phyloP scores from a whole-genome alignment of 441 rosid genomes.

The Populus hybrid region DNA sequence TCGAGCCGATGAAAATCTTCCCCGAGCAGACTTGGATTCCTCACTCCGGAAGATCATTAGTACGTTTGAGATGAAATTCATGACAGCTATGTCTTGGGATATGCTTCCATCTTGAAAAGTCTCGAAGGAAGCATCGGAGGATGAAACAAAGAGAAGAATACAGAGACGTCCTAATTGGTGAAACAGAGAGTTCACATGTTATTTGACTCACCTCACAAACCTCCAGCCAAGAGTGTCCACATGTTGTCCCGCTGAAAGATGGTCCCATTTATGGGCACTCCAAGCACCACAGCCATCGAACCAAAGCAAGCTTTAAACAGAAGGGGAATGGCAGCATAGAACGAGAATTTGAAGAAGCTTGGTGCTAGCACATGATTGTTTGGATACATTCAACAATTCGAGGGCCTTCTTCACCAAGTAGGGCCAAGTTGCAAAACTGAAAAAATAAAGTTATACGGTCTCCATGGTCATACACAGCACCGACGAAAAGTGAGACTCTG shows the following conservation, averaged over 20 bases:
- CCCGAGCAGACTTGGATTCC: background rate
- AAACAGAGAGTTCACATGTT: conserved; percentile 25
- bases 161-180: conserved; percentile 20
- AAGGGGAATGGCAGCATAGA: conserved; percentile 1
- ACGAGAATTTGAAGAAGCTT: background rate
- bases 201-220: conserved; percentile 15
- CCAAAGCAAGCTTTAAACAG: conserved; percentile 10
- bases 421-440: background rate
- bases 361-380: background rate
- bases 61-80: background rate
- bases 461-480: background rate
- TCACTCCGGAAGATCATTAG: background rate
- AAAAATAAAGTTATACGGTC: background rate
- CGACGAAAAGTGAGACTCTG: background rate
- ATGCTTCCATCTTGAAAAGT: background rate
- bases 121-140: background rate
- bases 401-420: background rate
- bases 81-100: background rate
- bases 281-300: conserved; percentile 2
- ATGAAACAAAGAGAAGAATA: conserved; percentile 23
- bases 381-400: background rate
- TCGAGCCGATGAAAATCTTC: background rate
- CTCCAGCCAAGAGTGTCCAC: conserved; percentile 23
- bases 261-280: conserved; percentile 27
- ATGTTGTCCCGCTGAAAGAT: conserved; percentile 17